Conservation (phyloP, 2,329 filamentous ascomycete species). For the Aspergillus fischeri region DNA sequence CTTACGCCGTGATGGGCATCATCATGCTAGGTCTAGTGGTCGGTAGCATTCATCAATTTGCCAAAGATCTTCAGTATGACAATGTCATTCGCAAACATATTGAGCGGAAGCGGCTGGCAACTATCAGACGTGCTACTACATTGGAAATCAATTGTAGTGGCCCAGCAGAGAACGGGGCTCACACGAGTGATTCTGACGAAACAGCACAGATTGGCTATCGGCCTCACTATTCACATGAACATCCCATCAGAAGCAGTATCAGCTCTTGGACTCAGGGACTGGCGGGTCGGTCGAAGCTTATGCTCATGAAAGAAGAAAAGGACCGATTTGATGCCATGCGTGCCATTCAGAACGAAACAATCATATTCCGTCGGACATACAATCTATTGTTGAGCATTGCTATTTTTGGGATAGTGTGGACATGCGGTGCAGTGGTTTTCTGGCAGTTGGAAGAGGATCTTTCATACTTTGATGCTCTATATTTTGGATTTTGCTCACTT, state of each 20-base stretch:
- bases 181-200: slow-evolving; percentile 6
- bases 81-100: slow-evolving; percentile 61
- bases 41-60: slow-evolving; percentile 69
- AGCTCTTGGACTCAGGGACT: slow-evolving; percentile 11
- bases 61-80: slow-evolving; percentile 55
- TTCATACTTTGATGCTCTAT: slow-evolving; percentile 73
- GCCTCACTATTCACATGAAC: slow-evolving; percentile 4
- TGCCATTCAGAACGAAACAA: slow-evolving; percentile 65
- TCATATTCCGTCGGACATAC: slow-evolving; percentile 67
- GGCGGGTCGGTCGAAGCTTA: slow-evolving; percentile 40
- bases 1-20: slow-evolving; percentile 77
- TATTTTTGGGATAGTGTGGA: slow-evolving; percentile 73
- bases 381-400: slow-evolving; percentile 64
- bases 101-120: slow-evolving; percentile 51
- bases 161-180: slow-evolving; percentile 16
- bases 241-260: slow-evolving; percentile 22
- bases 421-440: slow-evolving; percentile 74
- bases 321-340: slow-evolving; percentile 78
- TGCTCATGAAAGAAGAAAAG: slow-evolving; percentile 61
- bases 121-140: slow-evolving; percentile 52
- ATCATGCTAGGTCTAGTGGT: slow-evolving; percentile 82
- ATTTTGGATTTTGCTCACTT: slow-evolving; percentile 80
- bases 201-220: slow-evolving; percentile 3
- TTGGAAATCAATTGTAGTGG: slow-evolving; percentile 15
- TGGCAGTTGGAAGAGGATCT: slow-evolving; percentile 56